Percentiles rank a stretch among this genome's conserved stretches.
phyloP scores from a whole-genome alignment of 441 rosid species.

The Lepidium campestre region DNA sequence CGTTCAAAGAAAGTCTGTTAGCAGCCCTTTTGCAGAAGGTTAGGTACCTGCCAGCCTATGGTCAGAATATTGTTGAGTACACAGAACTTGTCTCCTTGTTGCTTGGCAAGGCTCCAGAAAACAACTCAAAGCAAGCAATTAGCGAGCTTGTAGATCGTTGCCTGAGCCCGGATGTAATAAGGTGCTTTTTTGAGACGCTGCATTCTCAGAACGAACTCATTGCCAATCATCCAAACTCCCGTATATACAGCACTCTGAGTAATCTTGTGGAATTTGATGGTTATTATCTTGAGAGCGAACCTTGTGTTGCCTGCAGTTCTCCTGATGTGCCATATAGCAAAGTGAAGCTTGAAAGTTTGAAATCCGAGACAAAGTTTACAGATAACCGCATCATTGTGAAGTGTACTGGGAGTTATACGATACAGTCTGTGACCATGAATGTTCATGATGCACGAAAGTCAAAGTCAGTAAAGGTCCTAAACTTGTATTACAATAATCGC shows the following conservation, averaged over 20 bases:
- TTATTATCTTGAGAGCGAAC: slow-evolving; percentile 99
- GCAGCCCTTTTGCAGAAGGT: slow-evolving; percentile 75
- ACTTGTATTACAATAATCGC: slow-evolving; percentile 96
- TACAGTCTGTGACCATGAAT: slow-evolving; percentile 98
- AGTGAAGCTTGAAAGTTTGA: slow-evolving; percentile 98
- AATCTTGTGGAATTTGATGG: slow-evolving; percentile 99
- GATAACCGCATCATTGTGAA: slow-evolving; percentile 99
- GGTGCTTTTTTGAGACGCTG: slow-evolving; percentile 87
- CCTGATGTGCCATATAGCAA: slow-evolving; percentile 99
- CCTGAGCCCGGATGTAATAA: slow-evolving; percentile 78
- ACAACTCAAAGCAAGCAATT: slow-evolving; percentile 66
- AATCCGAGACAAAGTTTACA: slow-evolving; percentile 99
- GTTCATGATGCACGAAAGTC: slow-evolving; percentile 99
- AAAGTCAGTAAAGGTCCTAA: slow-evolving; percentile 96
- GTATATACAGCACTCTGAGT: slow-evolving; percentile 91
- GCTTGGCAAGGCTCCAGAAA: slow-evolving; percentile 83
- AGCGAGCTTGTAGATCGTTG: slow-evolving; percentile 78
- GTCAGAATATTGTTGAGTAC: slow-evolving; percentile 97
- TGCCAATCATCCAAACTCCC: slow-evolving; percentile 99
- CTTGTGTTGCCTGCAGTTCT: slow-evolving; percentile 99
- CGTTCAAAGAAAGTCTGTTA: slow-evolving; percentile 80
- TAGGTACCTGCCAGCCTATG: slow-evolving; percentile 78
- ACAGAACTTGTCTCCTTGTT: slow-evolving; percentile 89
- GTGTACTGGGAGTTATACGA: slow-evolving; percentile 99
- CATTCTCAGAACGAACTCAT: slow-evolving; percentile 97